Percentiles rank a stretch among this genome's conserved stretches.
These are phyloP conservation scores for Phlebiopsis flavidoalba DNA, from an alignment of 768 basidiomycete genomes.

Conservation along the genomic window DNA sequence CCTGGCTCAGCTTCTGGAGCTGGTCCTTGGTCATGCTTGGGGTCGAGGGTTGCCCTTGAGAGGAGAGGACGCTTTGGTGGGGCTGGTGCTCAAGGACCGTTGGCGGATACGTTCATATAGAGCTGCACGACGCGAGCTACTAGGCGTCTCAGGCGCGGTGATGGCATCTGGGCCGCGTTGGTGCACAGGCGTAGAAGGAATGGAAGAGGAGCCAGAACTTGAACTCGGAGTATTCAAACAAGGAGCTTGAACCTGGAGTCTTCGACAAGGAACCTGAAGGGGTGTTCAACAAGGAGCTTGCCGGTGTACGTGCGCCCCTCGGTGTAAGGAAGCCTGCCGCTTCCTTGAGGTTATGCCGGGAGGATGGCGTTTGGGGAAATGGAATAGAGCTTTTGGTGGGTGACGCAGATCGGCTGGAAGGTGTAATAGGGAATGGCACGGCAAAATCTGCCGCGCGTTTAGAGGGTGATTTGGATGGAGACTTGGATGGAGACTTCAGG, in stretches of 20 bases:
- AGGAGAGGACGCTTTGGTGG: conserved; percentile 42
- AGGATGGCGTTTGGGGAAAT: conserved; percentile 66
- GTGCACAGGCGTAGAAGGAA: conserved; percentile 63
- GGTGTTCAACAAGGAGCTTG: conserved; percentile 11
- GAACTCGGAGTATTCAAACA: conserved; percentile 18
- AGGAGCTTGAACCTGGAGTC: conserved; percentile 3
- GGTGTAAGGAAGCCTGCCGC: conserved; percentile 32
- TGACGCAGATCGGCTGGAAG: conserved; percentile 32
- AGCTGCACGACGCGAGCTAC: conserved; percentile 71
- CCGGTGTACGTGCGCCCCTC: conserved; percentile 23
- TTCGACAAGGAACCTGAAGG: neutral
- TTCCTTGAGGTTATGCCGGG: conserved; percentile 13
- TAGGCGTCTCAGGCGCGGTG: conserved; percentile 64
- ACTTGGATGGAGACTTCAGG: conserved; percentile 24
- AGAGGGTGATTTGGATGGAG: conserved; percentile 31
- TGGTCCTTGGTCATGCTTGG: conserved; percentile 58
- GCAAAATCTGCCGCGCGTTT: conserved; percentile 36
- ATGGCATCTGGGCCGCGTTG: conserved; percentile 50
- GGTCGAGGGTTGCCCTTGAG: conserved; percentile 17
- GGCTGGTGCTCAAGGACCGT: conserved; percentile 62
- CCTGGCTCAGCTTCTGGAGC: conserved; percentile 66
- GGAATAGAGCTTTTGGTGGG: conserved; percentile 42
- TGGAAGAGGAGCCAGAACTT: conserved; percentile 23
- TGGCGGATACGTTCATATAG: conserved; percentile 78
- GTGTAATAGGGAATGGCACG: conserved; percentile 46